Evolutionary conservation across 139 green algal genomes (phyloP).

Genomic region (Chlorella sp.): DNA sequence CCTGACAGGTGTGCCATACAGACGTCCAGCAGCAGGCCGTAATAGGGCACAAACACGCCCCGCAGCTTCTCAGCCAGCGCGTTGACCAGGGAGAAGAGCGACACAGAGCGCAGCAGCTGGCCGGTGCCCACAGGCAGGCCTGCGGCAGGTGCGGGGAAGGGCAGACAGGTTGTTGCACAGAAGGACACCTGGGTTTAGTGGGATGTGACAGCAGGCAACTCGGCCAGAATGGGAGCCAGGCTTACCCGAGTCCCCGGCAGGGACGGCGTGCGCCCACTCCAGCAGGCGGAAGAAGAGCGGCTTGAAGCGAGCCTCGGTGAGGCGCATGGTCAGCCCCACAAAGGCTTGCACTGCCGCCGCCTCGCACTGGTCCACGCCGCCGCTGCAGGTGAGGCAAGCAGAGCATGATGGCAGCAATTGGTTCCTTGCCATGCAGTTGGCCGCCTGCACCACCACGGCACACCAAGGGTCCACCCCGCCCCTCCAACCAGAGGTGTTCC

Average conservation of each 20-base stretch:
- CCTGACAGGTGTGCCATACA: constrained; percentile 59
- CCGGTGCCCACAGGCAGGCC: not conserved
- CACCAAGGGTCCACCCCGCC: no score
- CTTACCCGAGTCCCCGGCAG: constrained; percentile 37
- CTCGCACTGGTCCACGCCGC: constrained; percentile 56
- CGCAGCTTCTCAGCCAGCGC: constrained; percentile 77
- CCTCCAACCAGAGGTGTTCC: no score
- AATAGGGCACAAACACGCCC: constrained; percentile 91
- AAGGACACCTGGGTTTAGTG: no score
- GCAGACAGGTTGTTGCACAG: no score
- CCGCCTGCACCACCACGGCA: no score
- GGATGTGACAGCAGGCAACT: no score
- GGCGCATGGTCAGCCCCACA: constrained; percentile 86
- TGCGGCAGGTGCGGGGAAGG: not conserved
- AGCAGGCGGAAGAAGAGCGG: constrained; percentile 90
- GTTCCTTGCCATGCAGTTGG: no score
- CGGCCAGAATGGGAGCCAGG: no score
- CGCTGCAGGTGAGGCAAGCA: not conserved
- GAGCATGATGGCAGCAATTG: no score
- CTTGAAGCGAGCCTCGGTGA: constrained; percentile 91
- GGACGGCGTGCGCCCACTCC: constrained; percentile 76
- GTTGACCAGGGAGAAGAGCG: constrained; percentile 65
- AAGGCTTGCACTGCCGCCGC: constrained; percentile 62
- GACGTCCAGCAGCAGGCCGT: constrained; percentile 68
- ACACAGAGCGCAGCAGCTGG: constrained; percentile 45